phyloP scores from a whole-genome alignment of 129 eudicot genomes.

The Deinandra increscens region DNA sequence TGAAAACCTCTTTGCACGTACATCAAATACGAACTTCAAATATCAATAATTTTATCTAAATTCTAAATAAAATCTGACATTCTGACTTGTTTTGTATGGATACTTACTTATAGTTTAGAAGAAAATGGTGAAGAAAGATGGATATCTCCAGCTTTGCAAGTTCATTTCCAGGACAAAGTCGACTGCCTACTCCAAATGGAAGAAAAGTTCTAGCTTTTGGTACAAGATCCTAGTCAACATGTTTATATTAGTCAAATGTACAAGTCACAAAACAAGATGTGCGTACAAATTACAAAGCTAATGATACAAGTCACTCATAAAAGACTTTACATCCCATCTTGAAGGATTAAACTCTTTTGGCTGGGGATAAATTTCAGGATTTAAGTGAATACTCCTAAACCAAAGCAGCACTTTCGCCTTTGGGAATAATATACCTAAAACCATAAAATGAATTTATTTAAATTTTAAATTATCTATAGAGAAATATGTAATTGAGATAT shows the following conservation, averaged over 20 bases:
- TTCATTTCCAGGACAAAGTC: too few species aligned
- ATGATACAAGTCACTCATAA: neutral
- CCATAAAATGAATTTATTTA: slow-evolving; percentile 4
- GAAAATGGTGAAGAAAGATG: slow-evolving; percentile 78
- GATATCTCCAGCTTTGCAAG: slow-evolving; percentile 79
- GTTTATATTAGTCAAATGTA: slow-evolving; percentile 16
- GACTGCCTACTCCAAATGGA: too few species aligned
- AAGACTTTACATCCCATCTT: slow-evolving; percentile 84
- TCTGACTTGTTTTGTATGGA: too few species aligned
- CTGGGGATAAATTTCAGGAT: slow-evolving; percentile 50
- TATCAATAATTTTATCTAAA: neutral
- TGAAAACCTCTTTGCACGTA: neutral
- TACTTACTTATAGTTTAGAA: slow-evolving; percentile 63
- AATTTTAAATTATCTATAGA: neutral
- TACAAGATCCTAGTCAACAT: too few species aligned
- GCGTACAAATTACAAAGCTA: neutral
- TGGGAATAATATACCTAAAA: slow-evolving; percentile 70
- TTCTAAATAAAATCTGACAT: neutral
- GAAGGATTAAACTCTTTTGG: slow-evolving; percentile 69
- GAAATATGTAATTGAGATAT: neutral
- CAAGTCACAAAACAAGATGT: too few species aligned
- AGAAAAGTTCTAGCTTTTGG: too few species aligned
- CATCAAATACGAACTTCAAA: neutral
- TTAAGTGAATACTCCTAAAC: slow-evolving; percentile 65
- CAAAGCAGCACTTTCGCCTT: slow-evolving; percentile 80